A percentile compares a stretch with the other conserved stretches of the same genome.
phyloP scores from a whole-genome alignment of 441 rosid genomes.

The Pelargonium cotyledonis region DNA sequence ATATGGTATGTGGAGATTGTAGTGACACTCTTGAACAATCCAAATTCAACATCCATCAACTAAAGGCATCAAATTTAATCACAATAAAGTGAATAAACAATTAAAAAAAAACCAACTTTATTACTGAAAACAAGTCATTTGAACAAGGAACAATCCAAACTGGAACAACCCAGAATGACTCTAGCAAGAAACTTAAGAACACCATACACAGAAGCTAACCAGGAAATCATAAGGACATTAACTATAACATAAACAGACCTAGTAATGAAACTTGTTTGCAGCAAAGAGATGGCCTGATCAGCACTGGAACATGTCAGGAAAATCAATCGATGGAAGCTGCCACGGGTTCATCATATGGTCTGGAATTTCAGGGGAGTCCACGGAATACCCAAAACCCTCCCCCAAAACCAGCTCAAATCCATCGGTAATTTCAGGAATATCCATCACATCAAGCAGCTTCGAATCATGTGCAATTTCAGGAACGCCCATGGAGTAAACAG shows the following conservation, averaged over 20 bases:
- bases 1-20: too few relatives aligned
- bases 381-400: neutral
- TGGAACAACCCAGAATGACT: neutral
- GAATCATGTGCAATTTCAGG: neutral
- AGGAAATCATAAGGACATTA: neutral
- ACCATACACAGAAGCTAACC: neutral
- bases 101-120: neutral
- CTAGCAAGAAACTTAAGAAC: neutral
- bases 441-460: conserved; percentile 4
- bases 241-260: neutral
- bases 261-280: neutral
- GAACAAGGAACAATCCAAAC: neutral
- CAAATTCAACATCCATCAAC: too few relatives aligned
- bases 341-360: neutral
- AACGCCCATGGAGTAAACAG: neutral
- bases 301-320: conserved; percentile 1
- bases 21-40: too few relatives aligned
- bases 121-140: neutral
- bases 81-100: too few relatives aligned
- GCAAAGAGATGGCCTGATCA: neutral
- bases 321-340: neutral
- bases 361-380: conserved; percentile 4
- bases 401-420: neutral
- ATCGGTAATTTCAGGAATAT: neutral
- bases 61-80: too few relatives aligned